Base-by-base conservation (phyloP, 345 rosid genomes). In the Raphanus sativus region DNA sequence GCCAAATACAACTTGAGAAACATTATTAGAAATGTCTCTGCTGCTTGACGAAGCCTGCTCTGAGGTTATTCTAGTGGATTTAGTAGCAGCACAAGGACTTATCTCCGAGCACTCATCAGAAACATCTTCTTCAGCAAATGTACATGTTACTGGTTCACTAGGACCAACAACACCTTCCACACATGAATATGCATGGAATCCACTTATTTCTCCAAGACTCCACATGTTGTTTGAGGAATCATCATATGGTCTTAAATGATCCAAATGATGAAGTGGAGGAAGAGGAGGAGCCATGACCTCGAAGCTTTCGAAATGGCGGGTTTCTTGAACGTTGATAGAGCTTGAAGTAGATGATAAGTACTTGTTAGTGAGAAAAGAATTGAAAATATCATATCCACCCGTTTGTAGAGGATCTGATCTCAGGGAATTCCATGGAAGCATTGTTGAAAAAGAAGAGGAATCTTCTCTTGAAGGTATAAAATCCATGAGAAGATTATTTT, bases 81-180 rank as follows among this genome's bases (percentile, higher is more conserved):
- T 82, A 64, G 82, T 78, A 80, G 75, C 33, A 78, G 29, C 55
- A 81, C 71, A 84, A 65, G 30, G 83, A 52, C 74, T 83, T 45
- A 87, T 84, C 77, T 86, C 88, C 0, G 91, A 89, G 82, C 85
- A 87, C 73, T 78, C 92, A 74, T 90, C 92, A 5, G 89, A 75
- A 60, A 81, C 74, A 67, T 82, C 81, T 0, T 64, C 71, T 38
- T 84, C 84, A 48, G 70, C 82, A 59, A 77, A 71, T 2, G 84
- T 54, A 15, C 86, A 69, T 68, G 87, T 76, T 58, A 87, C 73
- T 87, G 88, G 89, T 36, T 80, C 77, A 67, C 69, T 77, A 8
- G 87, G 82, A 73, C 83, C 83, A 55, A 45, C 83, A 55, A 45
- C 45, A 67, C 73, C 82, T 70, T 72, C 82, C 3, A 64, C n/a